A percentile compares a stretch with the other conserved stretches of the same genome.
Evolutionary conservation across 106 monocot species (phyloP).

Genomic region (Cymbidium sinense): DNA sequence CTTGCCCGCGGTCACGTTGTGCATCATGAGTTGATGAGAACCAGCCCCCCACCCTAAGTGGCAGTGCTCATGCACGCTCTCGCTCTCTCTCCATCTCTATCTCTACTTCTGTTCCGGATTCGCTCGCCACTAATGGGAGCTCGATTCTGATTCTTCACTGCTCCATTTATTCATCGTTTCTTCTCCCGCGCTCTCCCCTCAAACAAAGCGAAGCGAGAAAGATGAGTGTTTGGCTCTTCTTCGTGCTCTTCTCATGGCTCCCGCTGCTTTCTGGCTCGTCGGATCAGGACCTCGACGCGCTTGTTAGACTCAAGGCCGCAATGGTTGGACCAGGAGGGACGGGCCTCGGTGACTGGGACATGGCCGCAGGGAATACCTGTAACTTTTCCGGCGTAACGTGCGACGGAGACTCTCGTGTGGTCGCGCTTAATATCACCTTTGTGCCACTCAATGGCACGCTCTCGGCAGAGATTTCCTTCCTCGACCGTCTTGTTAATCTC

Average conservation of each 20-base stretch:
- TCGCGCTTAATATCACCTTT: slow-evolving; percentile 41
- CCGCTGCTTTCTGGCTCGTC: neutral
- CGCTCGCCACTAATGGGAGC: neutral
- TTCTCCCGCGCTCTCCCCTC: neutral
- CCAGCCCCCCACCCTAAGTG: neutral
- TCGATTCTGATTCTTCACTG: neutral
- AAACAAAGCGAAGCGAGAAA: neutral
- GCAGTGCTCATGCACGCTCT: neutral
- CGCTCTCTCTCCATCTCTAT: neutral
- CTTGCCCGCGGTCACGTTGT: neutral
- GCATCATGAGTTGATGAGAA: slow-evolving; percentile 1
- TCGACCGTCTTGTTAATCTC: slow-evolving; percentile 50
- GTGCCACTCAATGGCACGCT: slow-evolving; percentile 25
- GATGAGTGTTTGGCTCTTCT: neutral
- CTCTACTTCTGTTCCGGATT: neutral
- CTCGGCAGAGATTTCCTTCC: slow-evolving; percentile 35
- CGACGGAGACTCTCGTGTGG: slow-evolving; percentile 28
- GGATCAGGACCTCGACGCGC: slow-evolving; percentile 24
- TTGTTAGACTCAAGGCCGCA: slow-evolving; percentile 45
- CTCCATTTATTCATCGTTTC: neutral
- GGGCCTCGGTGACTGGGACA: slow-evolving; percentile 64
- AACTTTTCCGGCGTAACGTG: slow-evolving; percentile 61
- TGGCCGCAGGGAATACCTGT: slow-evolving; percentile 30
- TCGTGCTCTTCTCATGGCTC: slow-evolving; percentile 11
- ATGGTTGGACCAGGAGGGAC: slow-evolving; percentile 19